phyloP scores from a whole-genome alignment of 257 asterid species.

The Parsonsia alboflavescens region DNA sequence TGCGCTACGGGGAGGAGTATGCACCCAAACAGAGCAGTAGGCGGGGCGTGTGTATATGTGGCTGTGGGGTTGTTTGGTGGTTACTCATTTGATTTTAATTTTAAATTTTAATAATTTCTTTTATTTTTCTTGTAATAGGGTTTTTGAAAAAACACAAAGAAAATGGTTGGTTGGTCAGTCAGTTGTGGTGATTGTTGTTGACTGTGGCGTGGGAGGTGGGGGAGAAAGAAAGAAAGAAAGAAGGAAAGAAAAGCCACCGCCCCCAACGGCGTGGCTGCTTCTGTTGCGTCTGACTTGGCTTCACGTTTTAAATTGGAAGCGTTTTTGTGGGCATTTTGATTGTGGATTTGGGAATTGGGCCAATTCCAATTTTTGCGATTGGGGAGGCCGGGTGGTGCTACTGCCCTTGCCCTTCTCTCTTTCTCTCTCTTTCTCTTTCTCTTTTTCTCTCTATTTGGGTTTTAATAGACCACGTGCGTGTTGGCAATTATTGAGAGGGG shows the following conservation, averaged over 20 bases:
- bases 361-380: not conserved
- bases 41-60: not conserved
- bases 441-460: not conserved
- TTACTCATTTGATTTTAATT: not conserved
- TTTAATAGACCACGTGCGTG: too few relatives aligned
- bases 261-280: not conserved
- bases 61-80: not conserved
- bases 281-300: too few relatives aligned
- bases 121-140: too few relatives aligned
- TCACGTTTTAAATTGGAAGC: not conserved
- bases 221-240: too few relatives aligned
- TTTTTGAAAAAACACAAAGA: too few relatives aligned
- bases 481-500: too few relatives aligned
- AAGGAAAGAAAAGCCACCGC: not conserved
- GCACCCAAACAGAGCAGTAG: conserved; percentile 18
- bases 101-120: too few relatives aligned
- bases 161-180: not conserved
- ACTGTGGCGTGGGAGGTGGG: not conserved
- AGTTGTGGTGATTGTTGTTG: not conserved
- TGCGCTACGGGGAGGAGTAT: conserved; percentile 59
- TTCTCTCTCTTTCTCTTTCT: not conserved
- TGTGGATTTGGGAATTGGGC: not conserved
- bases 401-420: not conserved
- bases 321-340: not conserved
- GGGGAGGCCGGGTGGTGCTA: not conserved